Evolutionary conservation across 176 grass and related monocot genomes (phyloP).

Genomic region (Miscanthus lutarioriparius): DNA sequence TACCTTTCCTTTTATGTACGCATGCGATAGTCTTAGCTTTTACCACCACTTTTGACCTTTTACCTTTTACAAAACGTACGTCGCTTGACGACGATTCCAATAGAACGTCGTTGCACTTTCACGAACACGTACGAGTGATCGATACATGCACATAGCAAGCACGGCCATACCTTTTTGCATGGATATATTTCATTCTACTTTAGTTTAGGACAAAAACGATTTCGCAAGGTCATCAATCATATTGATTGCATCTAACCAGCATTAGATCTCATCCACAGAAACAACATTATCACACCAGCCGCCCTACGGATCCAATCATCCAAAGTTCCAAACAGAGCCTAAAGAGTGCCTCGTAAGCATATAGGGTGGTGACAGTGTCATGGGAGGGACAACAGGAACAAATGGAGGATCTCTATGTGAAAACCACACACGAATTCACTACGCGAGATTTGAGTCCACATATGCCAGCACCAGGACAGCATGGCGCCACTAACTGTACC

Average conservation of each 20-base stretch:
- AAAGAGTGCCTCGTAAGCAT: too few species aligned
- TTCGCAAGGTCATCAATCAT: slow-evolving; percentile 5
- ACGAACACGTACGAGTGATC: neutral
- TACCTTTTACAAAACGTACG: slow-evolving; percentile 24
- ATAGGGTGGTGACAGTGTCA: too few species aligned
- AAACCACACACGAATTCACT: slow-evolving; percentile 2
- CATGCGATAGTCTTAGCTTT: neutral
- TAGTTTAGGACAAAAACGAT: neutral
- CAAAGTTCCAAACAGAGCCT: too few species aligned
- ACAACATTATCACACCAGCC: neutral
- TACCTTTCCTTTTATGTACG: neutral
- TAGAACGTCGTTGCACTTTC: neutral
- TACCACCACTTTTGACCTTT: slow-evolving; percentile 9
- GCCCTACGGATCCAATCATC: too few species aligned
- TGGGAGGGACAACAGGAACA: neutral
- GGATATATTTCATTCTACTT: neutral
- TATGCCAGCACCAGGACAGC: slow-evolving; percentile 37
- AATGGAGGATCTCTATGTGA: slow-evolving; percentile 11
- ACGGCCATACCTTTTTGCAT: neutral
- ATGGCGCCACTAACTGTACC: slow-evolving; percentile 26
- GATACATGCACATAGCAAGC: slow-evolving; percentile 7
- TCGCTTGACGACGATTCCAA: neutral
- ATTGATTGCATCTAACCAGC: slow-evolving; percentile 39
- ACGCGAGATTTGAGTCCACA: neutral
- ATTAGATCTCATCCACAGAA: slow-evolving; percentile 25